A percentile compares a stretch with the other conserved stretches of the same genome.
Conservation (phyloP, 306 rosid genomes). For the Senna siamea region DNA sequence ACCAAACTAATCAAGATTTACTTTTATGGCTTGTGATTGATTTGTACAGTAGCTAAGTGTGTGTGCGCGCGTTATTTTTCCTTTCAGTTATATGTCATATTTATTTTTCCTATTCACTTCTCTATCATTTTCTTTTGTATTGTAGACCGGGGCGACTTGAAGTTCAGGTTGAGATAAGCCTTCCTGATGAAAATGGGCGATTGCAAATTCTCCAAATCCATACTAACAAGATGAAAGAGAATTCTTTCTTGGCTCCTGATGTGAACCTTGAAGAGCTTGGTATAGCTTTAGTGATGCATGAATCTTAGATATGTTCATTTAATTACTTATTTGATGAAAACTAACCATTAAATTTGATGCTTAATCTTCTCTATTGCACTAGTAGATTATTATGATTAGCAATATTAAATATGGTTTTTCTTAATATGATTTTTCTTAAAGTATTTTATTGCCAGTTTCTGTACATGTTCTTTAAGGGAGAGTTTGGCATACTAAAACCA, state of each 20-base stretch:
- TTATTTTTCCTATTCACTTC: constrained; percentile 19
- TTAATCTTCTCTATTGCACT: constrained; percentile 25
- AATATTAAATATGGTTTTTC: background rate
- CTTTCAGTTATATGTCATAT: constrained; percentile 21
- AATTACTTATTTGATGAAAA: constrained; percentile 25
- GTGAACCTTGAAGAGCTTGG: constrained; percentile 94
- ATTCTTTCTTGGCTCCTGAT: constrained; percentile 92
- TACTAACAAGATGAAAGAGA: constrained; percentile 97
- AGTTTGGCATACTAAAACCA: background rate
- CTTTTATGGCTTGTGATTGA: constrained; percentile 8
- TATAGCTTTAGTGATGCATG: constrained; percentile 47
- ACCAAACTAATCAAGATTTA: constrained; percentile 10
- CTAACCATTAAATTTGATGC: constrained; percentile 16
- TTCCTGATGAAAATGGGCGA: constrained; percentile 98
- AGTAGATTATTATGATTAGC: background rate
- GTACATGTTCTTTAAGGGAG: background rate
- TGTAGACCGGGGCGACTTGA: constrained; percentile 96
- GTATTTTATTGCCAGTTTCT: background rate
- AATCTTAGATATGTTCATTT: constrained; percentile 30
- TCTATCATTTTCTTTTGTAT: constrained; percentile 32
- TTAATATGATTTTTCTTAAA: no score
- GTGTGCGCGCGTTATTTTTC: constrained; percentile 17
- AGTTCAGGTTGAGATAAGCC: constrained; percentile 97
- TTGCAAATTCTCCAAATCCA: constrained; percentile 97
- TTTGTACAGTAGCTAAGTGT: constrained; percentile 33